A percentile compares a stretch with the other conserved stretches of the same genome.
phyloP scores from a whole-genome alignment of 2,329 filamentous ascomycete genomes.

The Sarocladium kiliense region DNA sequence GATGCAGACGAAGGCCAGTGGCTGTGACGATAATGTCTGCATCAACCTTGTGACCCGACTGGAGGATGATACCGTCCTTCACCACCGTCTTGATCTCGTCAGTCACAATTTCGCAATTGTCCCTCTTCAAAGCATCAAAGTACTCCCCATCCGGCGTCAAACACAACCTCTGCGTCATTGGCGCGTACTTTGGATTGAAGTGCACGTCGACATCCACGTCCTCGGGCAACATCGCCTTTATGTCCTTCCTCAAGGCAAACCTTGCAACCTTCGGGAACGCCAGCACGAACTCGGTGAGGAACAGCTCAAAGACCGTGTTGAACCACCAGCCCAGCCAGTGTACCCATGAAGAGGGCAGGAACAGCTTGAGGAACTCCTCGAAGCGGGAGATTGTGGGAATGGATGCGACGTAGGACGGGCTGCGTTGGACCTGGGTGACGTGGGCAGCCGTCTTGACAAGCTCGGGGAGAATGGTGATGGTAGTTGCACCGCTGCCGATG shows the following conservation, averaged over 20 bases:
- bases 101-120: slow-evolving; percentile 38
- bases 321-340: slow-evolving; percentile 40
- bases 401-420: slow-evolving; percentile 61
- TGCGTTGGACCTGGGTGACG: slow-evolving; percentile 74
- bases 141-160: slow-evolving; percentile 50
- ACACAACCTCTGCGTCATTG: slow-evolving; percentile 72
- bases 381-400: slow-evolving; percentile 34
- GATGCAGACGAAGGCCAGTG: slow-evolving; percentile 54
- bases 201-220: slow-evolving; percentile 49
- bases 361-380: slow-evolving; percentile 27
- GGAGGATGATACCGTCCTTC: slow-evolving; percentile 34
- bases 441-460: slow-evolving; percentile 56
- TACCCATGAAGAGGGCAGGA: slow-evolving; percentile 40
- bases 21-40: slow-evolving; percentile 63
- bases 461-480: slow-evolving; percentile 66
- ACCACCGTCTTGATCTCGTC: slow-evolving; percentile 44
- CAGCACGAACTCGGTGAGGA: slow-evolving; percentile 45
- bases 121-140: slow-evolving; percentile 35
- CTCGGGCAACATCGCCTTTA: slow-evolving; percentile 43
- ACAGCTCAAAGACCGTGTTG: slow-evolving; percentile 36
- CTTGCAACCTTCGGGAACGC: slow-evolving; percentile 45
- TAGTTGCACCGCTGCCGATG: slow-evolving; percentile 71
- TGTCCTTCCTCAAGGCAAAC: slow-evolving; percentile 37
- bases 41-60: slow-evolving; percentile 40
- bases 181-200: slow-evolving; percentile 57